Evolutionary conservation across 2,329 filamentous ascomycete genomes (phyloP), one percentile per base, ranked within the genome.

Genomic region (Chaetothyriales sp.): DNA sequence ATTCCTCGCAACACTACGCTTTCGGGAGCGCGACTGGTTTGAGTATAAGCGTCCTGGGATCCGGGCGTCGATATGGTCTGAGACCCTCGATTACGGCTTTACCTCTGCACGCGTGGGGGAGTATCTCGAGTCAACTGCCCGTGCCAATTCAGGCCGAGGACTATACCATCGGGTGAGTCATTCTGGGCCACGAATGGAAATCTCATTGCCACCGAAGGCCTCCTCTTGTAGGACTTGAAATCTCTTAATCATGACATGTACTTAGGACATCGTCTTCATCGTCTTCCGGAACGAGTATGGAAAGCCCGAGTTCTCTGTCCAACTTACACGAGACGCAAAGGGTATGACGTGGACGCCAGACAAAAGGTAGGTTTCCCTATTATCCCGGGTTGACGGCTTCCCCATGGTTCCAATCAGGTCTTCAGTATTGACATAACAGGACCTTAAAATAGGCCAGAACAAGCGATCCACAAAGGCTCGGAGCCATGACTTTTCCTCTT

Each of bases 241-340:
- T 49, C 6, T 49, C 25, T 49, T 49, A 49, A 55, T 48, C 18
- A 48, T 48, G 19, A 25, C 19, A 25, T 7, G 15, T 46, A 51
- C 9, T 51, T 18, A 51, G 49, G 49, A 51, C 22, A 51, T 51
- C 18, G 46, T 33, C 43, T 51, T 51, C 22, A 33, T 22, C 22
- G 49, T 33, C n/a, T 51, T 51, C 22, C n/a, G n/a, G 18, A 51
- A 51, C 49, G 49, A 51, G 43, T n/a, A 51, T 51, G 49, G 49
- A 37, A 46, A 51, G n/a, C 49, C 49, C 43, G 49, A 51, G 43
- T 51, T 51, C 44, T 10, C 49, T 33, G 49, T n/a, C 22, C 49
- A 51, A n/a, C 49, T 51, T 18, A 51, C 49, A 4, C 49, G 49
- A 4, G 49, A 51, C 43, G 49, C 49, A 15, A 51, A 51, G 22